Evolutionary conservation across 2,329 filamentous ascomycete genomes (phyloP).

Genomic region (Xylaria sp.): DNA sequence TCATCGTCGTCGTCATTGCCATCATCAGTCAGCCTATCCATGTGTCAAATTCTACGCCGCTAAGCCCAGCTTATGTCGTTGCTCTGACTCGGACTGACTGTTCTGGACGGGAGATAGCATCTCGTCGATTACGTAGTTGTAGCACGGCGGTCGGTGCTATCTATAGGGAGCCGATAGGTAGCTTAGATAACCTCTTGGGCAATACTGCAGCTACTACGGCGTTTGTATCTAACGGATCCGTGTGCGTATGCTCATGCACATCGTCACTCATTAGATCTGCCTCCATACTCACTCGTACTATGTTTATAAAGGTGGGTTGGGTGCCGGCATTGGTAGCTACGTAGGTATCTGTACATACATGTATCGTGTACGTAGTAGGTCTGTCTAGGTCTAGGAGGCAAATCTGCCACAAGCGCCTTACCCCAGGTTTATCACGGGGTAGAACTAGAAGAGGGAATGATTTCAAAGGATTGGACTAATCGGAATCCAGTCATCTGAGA

Average conservation of each 20-base stretch:
- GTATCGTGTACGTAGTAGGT: constrained; percentile 32
- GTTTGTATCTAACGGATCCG: not conserved
- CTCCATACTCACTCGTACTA: too few species aligned
- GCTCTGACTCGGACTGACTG: not conserved
- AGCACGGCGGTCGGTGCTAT: not conserved
- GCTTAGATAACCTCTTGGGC: constrained; percentile 2
- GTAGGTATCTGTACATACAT: constrained; percentile 19
- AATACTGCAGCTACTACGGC: constrained; percentile 9
- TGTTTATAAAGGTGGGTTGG: too few species aligned
- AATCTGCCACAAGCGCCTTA: constrained; percentile 25
- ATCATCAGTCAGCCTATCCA: not conserved
- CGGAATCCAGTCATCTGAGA: constrained; percentile 6
- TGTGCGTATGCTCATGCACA: too few species aligned
- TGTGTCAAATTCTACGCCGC: constrained; percentile 5
- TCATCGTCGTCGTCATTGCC: constrained; percentile 7
- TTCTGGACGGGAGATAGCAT: not conserved
- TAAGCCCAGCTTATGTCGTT: not conserved
- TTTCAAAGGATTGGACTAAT: constrained; percentile 11
- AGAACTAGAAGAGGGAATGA: constrained; percentile 12
- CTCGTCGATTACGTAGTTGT: not conserved
- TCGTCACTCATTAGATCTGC: too few species aligned
- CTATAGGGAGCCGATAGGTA: constrained; percentile 14
- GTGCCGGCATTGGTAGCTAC: too few species aligned
- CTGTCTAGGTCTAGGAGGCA: constrained; percentile 22
- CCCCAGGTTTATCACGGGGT: constrained; percentile 31